Conservation (phyloP, 1,284 basidiomycete species). For the Cystobasidium sp. region DNA sequence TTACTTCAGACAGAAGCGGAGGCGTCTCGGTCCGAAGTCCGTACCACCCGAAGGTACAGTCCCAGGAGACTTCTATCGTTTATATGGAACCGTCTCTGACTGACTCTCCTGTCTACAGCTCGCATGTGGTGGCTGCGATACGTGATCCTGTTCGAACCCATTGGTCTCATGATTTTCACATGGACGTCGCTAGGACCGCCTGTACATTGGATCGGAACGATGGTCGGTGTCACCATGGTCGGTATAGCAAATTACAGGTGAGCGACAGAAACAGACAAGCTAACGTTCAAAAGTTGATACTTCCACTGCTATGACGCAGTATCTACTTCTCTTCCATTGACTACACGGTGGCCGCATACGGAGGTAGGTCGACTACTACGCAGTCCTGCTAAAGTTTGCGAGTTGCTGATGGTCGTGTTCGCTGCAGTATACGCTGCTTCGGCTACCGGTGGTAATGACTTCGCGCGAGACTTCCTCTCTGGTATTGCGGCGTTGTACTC, state of each 20-base stretch:
- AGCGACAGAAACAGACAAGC: background rate
- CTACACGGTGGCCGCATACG: constrained; percentile 55
- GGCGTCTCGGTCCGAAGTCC: background rate
- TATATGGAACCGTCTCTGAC: background rate
- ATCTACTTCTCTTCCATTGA: constrained; percentile 56
- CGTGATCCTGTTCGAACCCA: constrained; percentile 57
- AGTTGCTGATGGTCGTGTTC: constrained; percentile 44
- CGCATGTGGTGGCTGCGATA: constrained; percentile 58
- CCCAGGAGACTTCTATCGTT: background rate
- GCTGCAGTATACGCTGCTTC: constrained; percentile 59
- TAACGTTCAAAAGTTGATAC: background rate
- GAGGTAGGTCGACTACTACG: background rate
- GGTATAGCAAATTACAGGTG: constrained; percentile 57
- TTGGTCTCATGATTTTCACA: constrained; percentile 60
- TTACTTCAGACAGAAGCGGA: constrained; percentile 28
- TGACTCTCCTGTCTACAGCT: constrained; percentile 9
- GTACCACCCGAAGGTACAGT: constrained; percentile 25
- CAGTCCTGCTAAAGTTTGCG: background rate
- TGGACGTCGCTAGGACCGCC: constrained; percentile 58
- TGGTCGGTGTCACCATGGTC: constrained; percentile 58
- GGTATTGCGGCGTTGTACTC: constrained; percentile 39
- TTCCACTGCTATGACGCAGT: background rate
- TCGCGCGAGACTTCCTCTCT: constrained; percentile 55
- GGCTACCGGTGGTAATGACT: constrained; percentile 56
- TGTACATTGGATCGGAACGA: constrained; percentile 59